Base-by-base conservation (phyloP, 495 filamentous ascomycete species). In the Hypoxylon fuscum region DNA sequence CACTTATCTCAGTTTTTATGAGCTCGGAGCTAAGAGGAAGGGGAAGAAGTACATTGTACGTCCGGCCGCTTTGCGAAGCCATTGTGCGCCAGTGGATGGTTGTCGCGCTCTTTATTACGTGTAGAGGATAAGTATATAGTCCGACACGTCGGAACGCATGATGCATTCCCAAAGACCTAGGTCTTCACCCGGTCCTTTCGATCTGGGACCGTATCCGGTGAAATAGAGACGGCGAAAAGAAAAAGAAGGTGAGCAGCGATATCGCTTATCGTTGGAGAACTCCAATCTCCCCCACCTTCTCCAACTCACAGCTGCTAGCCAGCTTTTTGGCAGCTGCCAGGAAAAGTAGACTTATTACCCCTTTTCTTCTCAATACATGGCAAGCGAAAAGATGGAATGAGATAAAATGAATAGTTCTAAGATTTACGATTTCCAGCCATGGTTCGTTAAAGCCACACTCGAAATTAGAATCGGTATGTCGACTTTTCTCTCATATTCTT, bases 111-210 rank as follows among this genome's bases (percentile, higher is more conserved):
- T 40, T 67, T 31, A 50, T 31, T 62, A 48, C 29, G 31, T 46
- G 43, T 27, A 52, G 18, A 43, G 15, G 21, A 14, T 20, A 57
- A 51, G 46, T 29, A 22, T 41, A 57, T 10, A 41, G 25, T 23
- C 56, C 45, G 54, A 41, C 18, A 47, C 59, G 53, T 60, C 59
- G 66, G 66, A 67, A 67, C 29, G 62, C 69, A 72, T 72, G 57
- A 69, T 72, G 69, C 69, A 72, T 72, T 56, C 59, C 65, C 31
- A 35, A 40, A 17, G 48, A 50, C 55, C 43, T 50, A 23, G 32
- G 41, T 46, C 45, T 47, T 47, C 31, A 14, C 40, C 45, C 52
- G 23, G 38, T 48, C 29, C 15, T 46, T 23, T 2, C 31, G 11
- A 44, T 21, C 18, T 35, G 31, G 12, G 10, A 3, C 25, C 41